Conservation (phyloP, 352 stramenopile species). For the Aphanomyces cochlioides region DNA sequence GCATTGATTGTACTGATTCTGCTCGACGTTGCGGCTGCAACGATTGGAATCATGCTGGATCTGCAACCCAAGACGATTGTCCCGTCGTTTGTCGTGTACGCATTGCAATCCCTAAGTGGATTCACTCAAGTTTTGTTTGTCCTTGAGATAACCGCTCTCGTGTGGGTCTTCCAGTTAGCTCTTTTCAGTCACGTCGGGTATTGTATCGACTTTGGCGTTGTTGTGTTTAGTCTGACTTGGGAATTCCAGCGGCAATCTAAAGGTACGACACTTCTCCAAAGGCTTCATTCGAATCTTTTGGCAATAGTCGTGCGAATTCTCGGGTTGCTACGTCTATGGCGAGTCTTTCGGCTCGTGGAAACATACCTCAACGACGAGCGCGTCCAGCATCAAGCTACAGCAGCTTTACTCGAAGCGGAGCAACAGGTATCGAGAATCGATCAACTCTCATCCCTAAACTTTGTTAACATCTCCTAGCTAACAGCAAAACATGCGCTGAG, state of each 20-base stretch:
- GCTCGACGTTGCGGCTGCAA: slow-evolving; percentile 46
- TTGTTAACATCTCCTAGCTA: neutral
- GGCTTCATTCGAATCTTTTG: slow-evolving; percentile 2
- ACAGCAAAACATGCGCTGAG: slow-evolving; percentile 49
- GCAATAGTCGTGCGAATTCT: slow-evolving; percentile 44
- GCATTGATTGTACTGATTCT: slow-evolving; percentile 48
- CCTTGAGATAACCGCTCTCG: slow-evolving; percentile 48
- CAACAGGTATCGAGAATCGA: slow-evolving; percentile 38
- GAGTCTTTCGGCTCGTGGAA: slow-evolving; percentile 51
- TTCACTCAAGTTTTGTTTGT: slow-evolving; percentile 63
- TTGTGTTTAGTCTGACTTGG: slow-evolving; percentile 35
- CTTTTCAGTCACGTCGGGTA: slow-evolving; percentile 68
- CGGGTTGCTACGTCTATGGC: slow-evolving; percentile 55
- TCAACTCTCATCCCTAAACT: neutral
- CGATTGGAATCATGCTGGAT: slow-evolving; percentile 9
- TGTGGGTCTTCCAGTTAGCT: slow-evolving; percentile 40
- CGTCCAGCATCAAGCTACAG: slow-evolving; percentile 40
- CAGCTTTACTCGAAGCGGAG: slow-evolving; percentile 44
- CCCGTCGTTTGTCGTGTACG: slow-evolving; percentile 23
- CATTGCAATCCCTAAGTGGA: slow-evolving; percentile 52
- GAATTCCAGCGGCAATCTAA: slow-evolving; percentile 56
- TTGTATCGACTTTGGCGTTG: slow-evolving; percentile 42
- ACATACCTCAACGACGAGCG: slow-evolving; percentile 51
- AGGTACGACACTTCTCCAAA: slow-evolving; percentile 36
- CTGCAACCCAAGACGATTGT: neutral